phyloP scores from a whole-genome alignment of 164 flowering plant genomes.

The Piper longum region DNA sequence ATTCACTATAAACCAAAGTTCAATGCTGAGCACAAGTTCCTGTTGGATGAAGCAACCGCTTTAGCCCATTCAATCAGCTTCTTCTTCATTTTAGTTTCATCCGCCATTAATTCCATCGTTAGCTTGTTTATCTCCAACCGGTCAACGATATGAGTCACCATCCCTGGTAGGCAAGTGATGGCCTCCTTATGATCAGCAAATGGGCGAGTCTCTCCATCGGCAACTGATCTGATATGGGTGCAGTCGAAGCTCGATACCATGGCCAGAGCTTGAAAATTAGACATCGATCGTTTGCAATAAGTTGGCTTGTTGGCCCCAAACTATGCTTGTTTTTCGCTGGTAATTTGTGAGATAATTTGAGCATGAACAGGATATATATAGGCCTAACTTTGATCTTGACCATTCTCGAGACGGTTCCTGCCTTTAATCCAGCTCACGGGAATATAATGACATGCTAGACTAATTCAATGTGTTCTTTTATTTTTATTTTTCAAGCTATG shows the following conservation, averaged over 20 bases:
- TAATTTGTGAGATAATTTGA: neutral
- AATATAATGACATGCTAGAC: too few relatives aligned
- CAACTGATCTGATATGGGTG: neutral
- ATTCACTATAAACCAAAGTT: neutral
- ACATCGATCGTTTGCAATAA: neutral
- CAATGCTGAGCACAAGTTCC: neutral
- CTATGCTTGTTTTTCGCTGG: neutral
- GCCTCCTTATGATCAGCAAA: neutral
- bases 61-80: constrained; percentile 1
- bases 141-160: neutral
- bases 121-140: neutral
- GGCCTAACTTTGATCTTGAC: neutral
- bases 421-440: neutral
- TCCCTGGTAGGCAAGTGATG: neutral
- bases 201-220: neutral
- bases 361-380: too few relatives aligned
- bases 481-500: neutral
- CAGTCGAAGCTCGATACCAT: neutral
- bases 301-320: neutral
- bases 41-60: constrained; percentile 1
- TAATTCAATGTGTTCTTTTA: too few relatives aligned
- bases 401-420: neutral
- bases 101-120: neutral
- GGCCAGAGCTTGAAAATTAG: neutral
- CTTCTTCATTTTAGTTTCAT: neutral